Base-by-base conservation (phyloP, 192 early-diverging fungal species). In the Oehlia diaphana region DNA sequence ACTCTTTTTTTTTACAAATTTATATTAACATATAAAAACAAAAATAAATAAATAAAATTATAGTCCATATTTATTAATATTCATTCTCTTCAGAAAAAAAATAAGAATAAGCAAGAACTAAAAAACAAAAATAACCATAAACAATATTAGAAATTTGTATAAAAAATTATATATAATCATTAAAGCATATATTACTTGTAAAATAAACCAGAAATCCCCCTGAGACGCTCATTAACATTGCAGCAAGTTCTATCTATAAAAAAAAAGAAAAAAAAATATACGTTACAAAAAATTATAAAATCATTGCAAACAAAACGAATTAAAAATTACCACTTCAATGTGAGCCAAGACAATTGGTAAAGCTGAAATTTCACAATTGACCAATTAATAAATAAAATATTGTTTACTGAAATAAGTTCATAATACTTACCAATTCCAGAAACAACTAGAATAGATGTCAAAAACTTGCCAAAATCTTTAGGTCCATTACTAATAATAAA, bases 81-180 rank as follows among this genome's bases (percentile, higher is more conserved):
- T 58, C 53, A 58, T 58, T 47, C 4, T 47, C 53, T 58, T 58
- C 53, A 58, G 53, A 58, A 58, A 58, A 58, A 21, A 58, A 58
- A 58, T 58, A 58, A 58, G 53, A 58, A 58, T 58, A 58, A 58
- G 53, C 53, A 58, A 58, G 53, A 58, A 58, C 53, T 58, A 58
- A 58, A 58, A 58, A 58, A 58, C 1, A 19, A 58, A 21, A 58
- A 53, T 53, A 16, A 53, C 35, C 35, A 37, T 21, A 58, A n/a
- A 58, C 44, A 16, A 5, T 58, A 58, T 58, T 58, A 21, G 19
- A 58, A 12, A 47, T 47, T 58, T 7, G 53, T 58, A 7, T n/a
- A 16, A 58, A 58, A 21, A 21, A 14, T 21, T 47, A 47, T 47
- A 47, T 47, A 12, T 12, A 12, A 58, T 58, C 21, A 58, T 21